A percentile compares a stretch with the other conserved stretches of the same genome.
phyloP scores from a whole-genome alignment of 495 filamentous ascomycete species.

The Xylona heveae region DNA sequence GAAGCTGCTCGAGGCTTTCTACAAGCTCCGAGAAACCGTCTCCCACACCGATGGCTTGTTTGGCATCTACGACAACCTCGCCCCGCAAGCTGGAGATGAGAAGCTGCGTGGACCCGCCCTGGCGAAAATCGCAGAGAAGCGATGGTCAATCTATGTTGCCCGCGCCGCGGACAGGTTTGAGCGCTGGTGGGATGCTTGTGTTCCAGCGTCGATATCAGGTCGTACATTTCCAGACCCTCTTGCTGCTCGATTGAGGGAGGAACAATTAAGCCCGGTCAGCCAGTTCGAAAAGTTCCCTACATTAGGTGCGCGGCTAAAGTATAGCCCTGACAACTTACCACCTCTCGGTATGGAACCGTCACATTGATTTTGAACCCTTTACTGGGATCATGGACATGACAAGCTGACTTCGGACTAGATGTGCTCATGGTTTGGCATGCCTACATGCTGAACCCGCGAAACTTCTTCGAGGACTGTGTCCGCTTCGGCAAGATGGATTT shows the following conservation, averaged over 20 bases:
- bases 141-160: slow-evolving; percentile 59
- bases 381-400: slow-evolving; percentile 1
- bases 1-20: slow-evolving; percentile 50
- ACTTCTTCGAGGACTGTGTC: slow-evolving; percentile 61
- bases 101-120: slow-evolving; percentile 11
- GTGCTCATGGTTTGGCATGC: slow-evolving; percentile 84
- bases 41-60: slow-evolving; percentile 42
- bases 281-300: slow-evolving; percentile 1
- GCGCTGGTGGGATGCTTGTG: slow-evolving; percentile 38
- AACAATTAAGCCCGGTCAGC: slow-evolving; percentile 3
- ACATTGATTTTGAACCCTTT: slow-evolving; percentile 6
- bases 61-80: slow-evolving; percentile 27
- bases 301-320: slow-evolving; percentile 1
- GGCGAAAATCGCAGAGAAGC: slow-evolving; percentile 45
- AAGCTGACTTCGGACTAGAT: slow-evolving; percentile 22
- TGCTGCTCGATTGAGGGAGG: too few relatives aligned
- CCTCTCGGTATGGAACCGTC: slow-evolving; percentile 11
- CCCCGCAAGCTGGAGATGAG: slow-evolving; percentile 14
- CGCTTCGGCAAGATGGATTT: slow-evolving; percentile 33
- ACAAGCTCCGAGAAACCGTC: slow-evolving; percentile 42
- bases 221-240: too few relatives aligned
- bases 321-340: slow-evolving; percentile 7
- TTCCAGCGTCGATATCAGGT: too few relatives aligned
- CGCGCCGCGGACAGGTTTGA: slow-evolving; percentile 55
- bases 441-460: slow-evolving; percentile 63